Conservation (phyloP, 1,284 basidiomycete species). For the Butyriboletus appendiculatus region DNA sequence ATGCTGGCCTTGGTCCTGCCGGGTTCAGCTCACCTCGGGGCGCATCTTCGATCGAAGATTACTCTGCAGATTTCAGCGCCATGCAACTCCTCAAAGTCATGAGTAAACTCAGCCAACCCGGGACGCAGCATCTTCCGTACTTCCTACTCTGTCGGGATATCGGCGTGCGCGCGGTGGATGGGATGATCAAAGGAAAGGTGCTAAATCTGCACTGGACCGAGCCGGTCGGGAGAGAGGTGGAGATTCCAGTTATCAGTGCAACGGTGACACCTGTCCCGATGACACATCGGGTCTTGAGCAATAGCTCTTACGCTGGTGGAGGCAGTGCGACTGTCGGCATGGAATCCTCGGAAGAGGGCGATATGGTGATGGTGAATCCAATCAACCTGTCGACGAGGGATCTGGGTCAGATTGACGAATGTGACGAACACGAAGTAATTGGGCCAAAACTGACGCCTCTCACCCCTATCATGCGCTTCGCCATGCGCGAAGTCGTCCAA, state of each 20-base stretch:
- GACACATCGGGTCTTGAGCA: conserved; percentile 32
- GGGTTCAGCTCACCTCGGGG: conserved; percentile 58
- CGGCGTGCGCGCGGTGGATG: conserved; percentile 76
- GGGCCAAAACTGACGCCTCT: conserved; percentile 73
- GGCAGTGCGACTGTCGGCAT: conserved; percentile 38
- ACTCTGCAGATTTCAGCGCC: conserved; percentile 62
- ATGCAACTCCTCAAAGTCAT: conserved; percentile 76
- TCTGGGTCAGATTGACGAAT: conserved; percentile 39
- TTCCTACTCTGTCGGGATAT: conserved; percentile 77
- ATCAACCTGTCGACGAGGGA: conserved; percentile 35
- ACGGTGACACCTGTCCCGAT: conserved; percentile 30
- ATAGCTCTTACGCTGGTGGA: conserved; percentile 30
- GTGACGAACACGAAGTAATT: conserved; percentile 49
- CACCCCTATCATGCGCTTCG: conserved; percentile 76
- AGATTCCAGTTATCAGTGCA: conserved; percentile 26
- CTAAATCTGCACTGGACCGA: conserved; percentile 78
- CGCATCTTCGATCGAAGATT: conserved; percentile 24
- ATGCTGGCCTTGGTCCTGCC: conserved; percentile 53
- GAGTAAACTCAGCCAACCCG: conserved; percentile 65
- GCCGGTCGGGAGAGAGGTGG: conserved; percentile 48
- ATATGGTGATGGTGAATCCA: conserved; percentile 45
- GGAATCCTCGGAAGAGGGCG: conserved; percentile 45
- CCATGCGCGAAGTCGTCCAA: conserved; percentile 76
- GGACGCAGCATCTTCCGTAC: conserved; percentile 64
- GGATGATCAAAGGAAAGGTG: conserved; percentile 74